These are phyloP conservation scores for Salix arbutifolia DNA, from an alignment of 345 rosid species.

Conservation along the genomic window DNA sequence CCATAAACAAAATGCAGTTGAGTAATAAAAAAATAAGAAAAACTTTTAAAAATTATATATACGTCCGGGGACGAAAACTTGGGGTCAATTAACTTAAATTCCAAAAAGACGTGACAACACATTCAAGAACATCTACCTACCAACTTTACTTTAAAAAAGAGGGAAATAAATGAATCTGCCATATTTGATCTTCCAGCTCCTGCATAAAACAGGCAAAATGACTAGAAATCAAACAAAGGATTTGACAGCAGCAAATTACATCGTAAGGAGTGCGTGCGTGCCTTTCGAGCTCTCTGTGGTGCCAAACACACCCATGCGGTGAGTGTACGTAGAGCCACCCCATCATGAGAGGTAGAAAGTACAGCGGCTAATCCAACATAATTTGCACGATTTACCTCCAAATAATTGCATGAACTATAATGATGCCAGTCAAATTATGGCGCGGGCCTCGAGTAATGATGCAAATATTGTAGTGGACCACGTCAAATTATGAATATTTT, in stretches of 20 bases:
- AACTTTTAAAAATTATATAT: no score
- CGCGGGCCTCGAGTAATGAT: not conserved
- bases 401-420: not conserved
- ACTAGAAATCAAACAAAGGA: no score
- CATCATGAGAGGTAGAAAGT: not conserved
- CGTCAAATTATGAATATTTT: not conserved
- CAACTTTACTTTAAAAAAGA: not conserved
- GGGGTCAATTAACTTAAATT: not conserved
- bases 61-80: not conserved
- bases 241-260: no score
- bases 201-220: no score
- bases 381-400: not conserved
- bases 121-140: not conserved
- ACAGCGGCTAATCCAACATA: not conserved
- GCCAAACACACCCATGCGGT: not conserved
- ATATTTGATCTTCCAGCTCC: not conserved
- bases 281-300: not conserved
- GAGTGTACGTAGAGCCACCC: no score
- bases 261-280: not conserved
- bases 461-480: not conserved
- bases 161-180: not conserved
- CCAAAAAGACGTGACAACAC: not conserved
- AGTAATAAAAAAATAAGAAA: no score
- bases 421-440: not conserved
- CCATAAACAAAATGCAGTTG: fast-evolving